A percentile compares a stretch with the other conserved stretches of the same genome.
phyloP scores from a whole-genome alignment of 2,329 filamentous ascomycete species.

The Beauveria medogensis region DNA sequence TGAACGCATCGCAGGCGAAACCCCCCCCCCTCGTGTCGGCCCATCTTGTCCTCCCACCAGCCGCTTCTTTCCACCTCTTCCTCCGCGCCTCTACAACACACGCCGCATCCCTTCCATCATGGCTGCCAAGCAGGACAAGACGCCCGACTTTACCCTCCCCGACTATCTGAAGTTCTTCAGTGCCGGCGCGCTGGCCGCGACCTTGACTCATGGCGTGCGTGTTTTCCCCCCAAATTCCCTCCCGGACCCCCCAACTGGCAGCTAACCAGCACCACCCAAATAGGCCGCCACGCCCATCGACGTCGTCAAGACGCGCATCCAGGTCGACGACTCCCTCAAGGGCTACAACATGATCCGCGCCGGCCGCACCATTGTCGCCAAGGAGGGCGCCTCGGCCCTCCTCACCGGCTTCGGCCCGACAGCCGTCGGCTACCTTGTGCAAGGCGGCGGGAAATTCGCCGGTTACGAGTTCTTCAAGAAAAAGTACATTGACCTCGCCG shows the following conservation, averaged over 20 bases:
- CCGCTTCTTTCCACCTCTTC: neutral
- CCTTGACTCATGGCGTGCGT: constrained; percentile 42
- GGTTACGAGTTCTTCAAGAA: constrained; percentile 95
- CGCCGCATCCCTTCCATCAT: constrained; percentile 12
- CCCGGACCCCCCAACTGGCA: neutral
- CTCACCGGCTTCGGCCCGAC: constrained; percentile 80
- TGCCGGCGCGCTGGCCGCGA: constrained; percentile 44
- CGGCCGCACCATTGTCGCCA: constrained; percentile 67
- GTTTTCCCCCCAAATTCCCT: neutral
- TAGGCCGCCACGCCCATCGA: constrained; percentile 46
- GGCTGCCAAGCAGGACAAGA: constrained; percentile 21
- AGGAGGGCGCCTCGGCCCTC: constrained; percentile 71
- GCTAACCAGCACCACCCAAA: neutral
- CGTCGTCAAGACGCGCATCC: constrained; percentile 87
- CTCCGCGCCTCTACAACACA: neutral
- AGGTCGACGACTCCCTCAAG: constrained; percentile 80
- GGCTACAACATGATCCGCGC: constrained; percentile 76
- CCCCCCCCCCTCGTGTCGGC: neutral
- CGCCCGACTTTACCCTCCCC: constrained; percentile 31
- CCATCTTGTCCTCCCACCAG: neutral
- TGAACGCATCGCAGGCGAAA: neutral
- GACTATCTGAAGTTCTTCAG: constrained; percentile 48
- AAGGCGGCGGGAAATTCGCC: constrained; percentile 85
- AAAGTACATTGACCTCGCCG: constrained; percentile 65
- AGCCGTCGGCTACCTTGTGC: constrained; percentile 79